Conservation (phyloP, 2,329 filamentous ascomycete species). For the Thielaviopsis ethacetica region DNA sequence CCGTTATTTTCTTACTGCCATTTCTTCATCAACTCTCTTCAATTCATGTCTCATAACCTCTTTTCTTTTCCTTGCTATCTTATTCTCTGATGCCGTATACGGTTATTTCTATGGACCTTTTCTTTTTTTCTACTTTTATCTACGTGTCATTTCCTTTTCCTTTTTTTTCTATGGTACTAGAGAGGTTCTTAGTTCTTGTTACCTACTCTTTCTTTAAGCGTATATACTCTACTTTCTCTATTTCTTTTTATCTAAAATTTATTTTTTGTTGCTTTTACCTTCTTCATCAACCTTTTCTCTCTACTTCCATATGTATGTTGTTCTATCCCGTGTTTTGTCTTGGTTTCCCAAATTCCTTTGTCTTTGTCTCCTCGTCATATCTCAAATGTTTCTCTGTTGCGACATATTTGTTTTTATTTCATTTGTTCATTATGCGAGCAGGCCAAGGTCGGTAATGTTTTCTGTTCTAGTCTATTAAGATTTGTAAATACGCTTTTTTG, state of each 20-base stretch:
- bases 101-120: slow-evolving; percentile 1
- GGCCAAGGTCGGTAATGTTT: not conserved
- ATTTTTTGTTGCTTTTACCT: not conserved
- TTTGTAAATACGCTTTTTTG: not conserved
- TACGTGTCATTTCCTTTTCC: slow-evolving; percentile 9
- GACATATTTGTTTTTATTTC: not conserved
- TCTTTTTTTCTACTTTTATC: not conserved
- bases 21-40: slow-evolving; percentile 7
- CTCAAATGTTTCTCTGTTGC: not conserved
- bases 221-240: not conserved
- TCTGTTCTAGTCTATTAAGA: not conserved
- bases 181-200: slow-evolving; percentile 10
- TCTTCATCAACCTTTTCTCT: not conserved
- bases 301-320: not conserved
- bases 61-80: not conserved
- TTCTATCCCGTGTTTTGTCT: not conserved
- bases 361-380: not conserved
- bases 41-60: not conserved
- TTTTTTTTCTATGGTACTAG: slow-evolving; percentile 13
- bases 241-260: not conserved
- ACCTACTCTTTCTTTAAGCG: not conserved
- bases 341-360: not conserved
- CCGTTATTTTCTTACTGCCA: slow-evolving; percentile 10
- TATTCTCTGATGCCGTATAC: not conserved
- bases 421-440: not conserved